Evolutionary conservation across 2,329 filamentous ascomycete genomes (phyloP).

Genomic region (Colletotrichum navitas): DNA sequence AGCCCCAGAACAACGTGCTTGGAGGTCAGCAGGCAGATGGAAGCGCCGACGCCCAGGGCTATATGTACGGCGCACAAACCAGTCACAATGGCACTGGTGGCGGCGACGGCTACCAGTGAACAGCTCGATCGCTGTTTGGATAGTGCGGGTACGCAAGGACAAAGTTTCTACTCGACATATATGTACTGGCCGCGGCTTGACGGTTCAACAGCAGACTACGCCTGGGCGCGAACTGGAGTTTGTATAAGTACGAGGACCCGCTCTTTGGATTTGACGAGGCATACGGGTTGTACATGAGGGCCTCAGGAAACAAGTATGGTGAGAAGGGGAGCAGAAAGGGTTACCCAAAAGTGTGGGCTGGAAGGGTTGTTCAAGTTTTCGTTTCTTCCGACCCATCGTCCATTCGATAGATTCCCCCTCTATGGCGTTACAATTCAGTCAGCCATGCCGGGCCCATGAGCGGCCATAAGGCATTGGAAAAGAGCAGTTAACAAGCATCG

Average conservation of each 20-base stretch:
- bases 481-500: slow-evolving; percentile 38
- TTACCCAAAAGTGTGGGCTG: slow-evolving; percentile 37
- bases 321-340: slow-evolving; percentile 33
- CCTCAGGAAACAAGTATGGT: slow-evolving; percentile 39
- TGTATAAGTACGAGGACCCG: slow-evolving; percentile 50
- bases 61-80: slow-evolving; percentile 67
- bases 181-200: slow-evolving; percentile 36
- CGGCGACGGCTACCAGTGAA: slow-evolving; percentile 63
- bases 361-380: slow-evolving; percentile 22
- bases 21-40: slow-evolving; percentile 59
- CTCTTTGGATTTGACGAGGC: slow-evolving; percentile 19
- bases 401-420: slow-evolving; percentile 41
- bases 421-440: slow-evolving; percentile 35
- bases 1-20: slow-evolving; percentile 54
- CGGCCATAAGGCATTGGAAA: slow-evolving; percentile 20
- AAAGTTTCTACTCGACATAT: slow-evolving; percentile 23
- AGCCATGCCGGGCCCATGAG: slow-evolving; percentile 12
- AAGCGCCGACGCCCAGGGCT: slow-evolving; percentile 55
- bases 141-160: not conserved
- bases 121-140: not conserved
- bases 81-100: slow-evolving; percentile 70
- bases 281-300: slow-evolving; percentile 42
- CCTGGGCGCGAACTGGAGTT: slow-evolving; percentile 45
- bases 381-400: slow-evolving; percentile 25
- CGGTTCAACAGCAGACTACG: slow-evolving; percentile 42